Evolutionary conservation across 1,284 basidiomycete genomes (phyloP), one percentile per base, ranked within the genome.

Genomic region (Violaceomyces palustris): DNA sequence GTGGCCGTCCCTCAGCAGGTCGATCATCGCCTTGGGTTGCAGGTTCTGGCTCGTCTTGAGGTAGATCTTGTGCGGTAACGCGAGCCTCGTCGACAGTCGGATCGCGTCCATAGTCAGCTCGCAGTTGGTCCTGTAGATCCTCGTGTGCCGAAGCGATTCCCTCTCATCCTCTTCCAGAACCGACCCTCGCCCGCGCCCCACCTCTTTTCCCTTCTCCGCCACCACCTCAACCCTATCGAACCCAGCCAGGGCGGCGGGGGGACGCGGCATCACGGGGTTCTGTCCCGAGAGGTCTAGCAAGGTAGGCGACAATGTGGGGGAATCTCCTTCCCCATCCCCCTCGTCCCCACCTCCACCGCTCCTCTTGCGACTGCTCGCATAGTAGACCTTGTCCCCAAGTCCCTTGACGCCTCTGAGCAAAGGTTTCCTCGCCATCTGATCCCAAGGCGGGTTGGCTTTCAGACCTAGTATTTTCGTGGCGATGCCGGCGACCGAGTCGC

Each of bases 111-210:
- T 54, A 19, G 61, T 51, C 6, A 68, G 61, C 36, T 54, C 50
- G 6, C 51, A 47, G 35, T 69, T 69, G 22, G 56, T 58, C 6
- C 66, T 61, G 31, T 66, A 69, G 35, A 69, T 59, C 15, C 62
- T 53, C 11, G 66, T 64, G 37, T 67, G 64, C 4, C 35, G 39
- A 21, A 49, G 30, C n/a, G n/a, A n/a, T n/a, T n/a, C n/a, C n/a
- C n/a, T n/a, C n/a, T n/a, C n/a, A n/a, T n/a, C n/a, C n/a, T n/a
- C n/a, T n/a, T n/a, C n/a, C n/a, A n/a, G n/a, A n/a, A n/a, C n/a
- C n/a, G n/a, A n/a, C n/a, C n/a, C n/a, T n/a, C n/a, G n/a, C n/a
- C n/a, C n/a, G n/a, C n/a, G n/a, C n/a, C n/a, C n/a, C n/a, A n/a
- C n/a, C n/a, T n/a, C n/a, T n/a, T n/a, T n/a, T n/a, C n/a, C n/a